phyloP scores from a whole-genome alignment of 176 grass and related monocot genomes.

The Musa schizocarpa region DNA sequence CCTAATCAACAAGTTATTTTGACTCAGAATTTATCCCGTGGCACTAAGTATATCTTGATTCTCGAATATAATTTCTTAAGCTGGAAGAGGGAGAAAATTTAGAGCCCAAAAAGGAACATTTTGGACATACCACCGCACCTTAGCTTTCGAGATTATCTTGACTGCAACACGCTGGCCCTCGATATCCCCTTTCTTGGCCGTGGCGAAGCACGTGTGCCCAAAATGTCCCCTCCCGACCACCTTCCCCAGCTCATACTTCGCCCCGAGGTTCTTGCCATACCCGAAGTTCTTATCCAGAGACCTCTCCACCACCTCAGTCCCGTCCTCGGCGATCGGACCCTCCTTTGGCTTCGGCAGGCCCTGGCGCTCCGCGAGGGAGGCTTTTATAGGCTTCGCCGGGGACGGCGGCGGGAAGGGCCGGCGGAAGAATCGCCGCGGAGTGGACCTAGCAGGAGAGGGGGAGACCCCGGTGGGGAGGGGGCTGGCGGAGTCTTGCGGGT shows the following conservation, averaged over 20 bases:
- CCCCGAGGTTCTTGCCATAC: constrained; percentile 14
- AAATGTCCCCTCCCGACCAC: constrained; percentile 17
- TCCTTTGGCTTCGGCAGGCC: constrained; percentile 17
- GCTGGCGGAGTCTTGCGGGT: constrained; percentile 1
- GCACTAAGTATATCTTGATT: too few relatives aligned
- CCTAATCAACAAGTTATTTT: too few relatives aligned
- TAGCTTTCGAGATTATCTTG: constrained; percentile 23
- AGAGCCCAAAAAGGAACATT: not conserved
- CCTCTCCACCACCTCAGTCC: not conserved
- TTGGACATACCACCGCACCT: constrained; percentile 9
- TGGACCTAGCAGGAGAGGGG: constrained; percentile 18
- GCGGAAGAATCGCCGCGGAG: constrained; percentile 10
- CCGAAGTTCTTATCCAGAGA: constrained; percentile 17
- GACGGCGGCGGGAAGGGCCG: constrained; percentile 18
- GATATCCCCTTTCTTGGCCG: constrained; percentile 8
- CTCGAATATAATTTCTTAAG: too few relatives aligned
- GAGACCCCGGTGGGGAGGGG: constrained; percentile 11
- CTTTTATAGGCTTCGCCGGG: constrained; percentile 20
- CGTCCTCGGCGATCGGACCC: constrained; percentile 4
- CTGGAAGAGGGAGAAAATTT: too few relatives aligned
- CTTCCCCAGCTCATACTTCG: constrained; percentile 14
- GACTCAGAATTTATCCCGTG: too few relatives aligned
- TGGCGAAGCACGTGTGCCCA: constrained; percentile 17
- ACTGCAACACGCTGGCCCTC: constrained; percentile 8
- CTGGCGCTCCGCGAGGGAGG: constrained; percentile 10